Evolutionary conservation across 331 rosid genomes (phyloP).

Genomic region (Dryas integrifolia): DNA sequence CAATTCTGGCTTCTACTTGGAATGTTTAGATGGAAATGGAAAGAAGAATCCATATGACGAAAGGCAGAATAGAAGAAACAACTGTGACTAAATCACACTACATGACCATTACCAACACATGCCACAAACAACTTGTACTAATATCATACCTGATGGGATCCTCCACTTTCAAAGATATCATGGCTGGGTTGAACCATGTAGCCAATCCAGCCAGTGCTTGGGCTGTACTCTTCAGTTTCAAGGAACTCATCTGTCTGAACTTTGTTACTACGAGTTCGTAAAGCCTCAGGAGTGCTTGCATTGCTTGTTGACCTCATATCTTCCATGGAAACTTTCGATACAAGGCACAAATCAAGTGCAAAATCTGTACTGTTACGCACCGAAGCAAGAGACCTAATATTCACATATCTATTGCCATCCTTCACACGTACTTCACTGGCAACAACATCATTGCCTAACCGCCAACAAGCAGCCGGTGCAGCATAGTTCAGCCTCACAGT

Average conservation of each 20-base stretch:
- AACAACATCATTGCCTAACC: constrained; percentile 83
- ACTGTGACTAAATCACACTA: neutral
- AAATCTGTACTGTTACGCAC: constrained; percentile 71
- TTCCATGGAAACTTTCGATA: constrained; percentile 39
- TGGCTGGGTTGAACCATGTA: constrained; percentile 36
- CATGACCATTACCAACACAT: constrained; percentile 1
- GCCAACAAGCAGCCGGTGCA: constrained; percentile 95
- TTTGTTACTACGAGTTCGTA: constrained; percentile 33
- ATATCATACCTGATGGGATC: constrained; percentile 47
- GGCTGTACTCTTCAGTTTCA: constrained; percentile 68
- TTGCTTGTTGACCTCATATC: constrained; percentile 28
- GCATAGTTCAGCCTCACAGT: constrained; percentile 94
- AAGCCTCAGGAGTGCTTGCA: constrained; percentile 40
- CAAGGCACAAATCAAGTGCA: constrained; percentile 68
- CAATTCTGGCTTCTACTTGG: neutral
- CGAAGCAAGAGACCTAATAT: constrained; percentile 83
- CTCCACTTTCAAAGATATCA: constrained; percentile 48
- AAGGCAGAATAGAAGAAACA: neutral
- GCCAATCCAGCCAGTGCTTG: constrained; percentile 64
- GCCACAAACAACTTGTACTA: constrained; percentile 15
- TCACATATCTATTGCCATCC: constrained; percentile 87
- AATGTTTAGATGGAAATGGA: too few relatives aligned
- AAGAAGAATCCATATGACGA: too few relatives aligned
- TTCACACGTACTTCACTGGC: constrained; percentile 90
- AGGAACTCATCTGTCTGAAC: constrained; percentile 57